Conservation (phyloP, 78 protist genomes). For the Dictyostelium intermedium region DNA sequence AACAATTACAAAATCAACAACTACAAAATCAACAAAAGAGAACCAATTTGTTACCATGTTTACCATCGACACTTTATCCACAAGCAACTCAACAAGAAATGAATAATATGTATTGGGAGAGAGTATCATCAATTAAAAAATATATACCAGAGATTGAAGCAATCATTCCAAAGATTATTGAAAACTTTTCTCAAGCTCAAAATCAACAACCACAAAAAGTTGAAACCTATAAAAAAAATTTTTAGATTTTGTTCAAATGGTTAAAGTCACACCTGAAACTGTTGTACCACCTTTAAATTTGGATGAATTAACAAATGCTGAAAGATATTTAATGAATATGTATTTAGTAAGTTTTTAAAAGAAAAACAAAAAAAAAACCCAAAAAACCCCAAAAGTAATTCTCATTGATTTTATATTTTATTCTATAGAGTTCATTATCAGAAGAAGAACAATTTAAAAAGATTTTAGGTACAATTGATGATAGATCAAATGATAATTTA, state of each 20-base stretch:
- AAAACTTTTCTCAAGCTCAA: not conserved
- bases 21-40: too few species aligned
- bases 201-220: constrained; percentile 14
- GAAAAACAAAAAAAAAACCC: not conserved
- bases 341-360: not conserved
- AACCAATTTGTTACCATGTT: not conserved
- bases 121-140: not conserved
- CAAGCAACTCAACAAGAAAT: constrained; percentile 14
- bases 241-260: not conserved
- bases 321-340: not conserved
- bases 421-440: not conserved
- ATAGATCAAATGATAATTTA: not conserved
- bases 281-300: not conserved
- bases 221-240: not conserved
- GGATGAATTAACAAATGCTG: constrained; percentile 5
- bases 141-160: constrained; percentile 7
- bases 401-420: not conserved
- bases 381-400: too few species aligned
- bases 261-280: constrained; percentile 24
- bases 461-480: not conserved
- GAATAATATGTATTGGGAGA: constrained; percentile 19
- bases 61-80: constrained; percentile 2
- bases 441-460: constrained; percentile 43
- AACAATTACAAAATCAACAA: too few species aligned
- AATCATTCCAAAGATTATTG: not conserved